A percentile compares a stretch with the other conserved stretches of the same genome.
These are phyloP conservation scores for Claviceps sp. DNA, from an alignment of 2,329 filamentous ascomycete species.

Conservation along the genomic window DNA sequence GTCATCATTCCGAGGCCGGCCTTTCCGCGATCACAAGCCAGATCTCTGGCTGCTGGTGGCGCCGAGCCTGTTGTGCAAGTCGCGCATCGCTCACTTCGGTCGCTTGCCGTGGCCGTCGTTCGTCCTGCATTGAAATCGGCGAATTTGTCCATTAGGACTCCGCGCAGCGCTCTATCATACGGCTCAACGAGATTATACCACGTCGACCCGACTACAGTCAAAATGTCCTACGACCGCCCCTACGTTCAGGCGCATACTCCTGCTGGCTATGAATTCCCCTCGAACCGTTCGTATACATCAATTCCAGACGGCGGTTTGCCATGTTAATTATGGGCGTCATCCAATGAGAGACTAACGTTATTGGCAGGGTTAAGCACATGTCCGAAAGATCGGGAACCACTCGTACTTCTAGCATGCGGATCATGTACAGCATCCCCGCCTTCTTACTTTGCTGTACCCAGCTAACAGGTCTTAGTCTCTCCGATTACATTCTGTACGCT, in stretches of 20 bases:
- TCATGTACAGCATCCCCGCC: background rate
- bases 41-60: background rate
- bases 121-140: background rate
- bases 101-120: background rate
- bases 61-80: background rate
- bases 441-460: background rate
- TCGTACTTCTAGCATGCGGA: background rate
- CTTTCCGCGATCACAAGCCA: background rate
- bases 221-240: background rate
- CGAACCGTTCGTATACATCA: background rate
- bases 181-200: background rate
- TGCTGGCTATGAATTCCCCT: background rate
- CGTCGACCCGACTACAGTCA: background rate
- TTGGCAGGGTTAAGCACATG: background rate
- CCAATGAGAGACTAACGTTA: background rate
- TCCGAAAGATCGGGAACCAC: background rate
- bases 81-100: background rate
- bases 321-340: background rate
- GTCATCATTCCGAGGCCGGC: background rate
- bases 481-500: background rate
- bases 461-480: background rate
- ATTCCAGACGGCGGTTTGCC: background rate
- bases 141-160: background rate
- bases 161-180: background rate
- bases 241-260: background rate